phyloP scores from a whole-genome alignment of 331 rosid genomes.

The Rhamnella rubrinervis region DNA sequence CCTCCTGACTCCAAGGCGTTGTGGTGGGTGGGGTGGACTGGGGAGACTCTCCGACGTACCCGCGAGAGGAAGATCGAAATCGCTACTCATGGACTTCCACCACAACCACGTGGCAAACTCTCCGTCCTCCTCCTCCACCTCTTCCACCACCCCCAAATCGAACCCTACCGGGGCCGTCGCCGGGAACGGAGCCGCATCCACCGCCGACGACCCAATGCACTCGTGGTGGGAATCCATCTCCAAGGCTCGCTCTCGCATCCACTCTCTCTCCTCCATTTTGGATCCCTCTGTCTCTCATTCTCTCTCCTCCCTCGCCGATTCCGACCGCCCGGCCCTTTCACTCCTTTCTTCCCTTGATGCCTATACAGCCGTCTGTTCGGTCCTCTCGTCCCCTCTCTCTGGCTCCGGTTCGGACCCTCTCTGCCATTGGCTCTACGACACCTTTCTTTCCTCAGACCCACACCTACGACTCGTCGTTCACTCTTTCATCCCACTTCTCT shows the following conservation, averaged over 20 bases:
- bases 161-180: slow-evolving; percentile 3
- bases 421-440: slow-evolving; percentile 97
- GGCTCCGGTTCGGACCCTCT: slow-evolving; percentile 89
- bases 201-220: slow-evolving; percentile 77
- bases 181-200: slow-evolving; percentile 21
- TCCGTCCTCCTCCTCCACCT: slow-evolving; percentile 55
- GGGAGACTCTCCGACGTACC: no score
- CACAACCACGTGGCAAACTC: slow-evolving; percentile 30
- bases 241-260: slow-evolving; percentile 88
- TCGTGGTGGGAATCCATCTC: slow-evolving; percentile 98
- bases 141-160: slow-evolving; percentile 22
- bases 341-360: slow-evolving; percentile 74
- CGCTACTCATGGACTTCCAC: slow-evolving; percentile 34
- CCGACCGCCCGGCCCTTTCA: slow-evolving; percentile 95
- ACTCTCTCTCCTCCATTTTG: slow-evolving; percentile 62
- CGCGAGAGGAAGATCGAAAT: no score
- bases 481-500: slow-evolving; percentile 80
- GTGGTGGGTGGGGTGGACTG: no score
- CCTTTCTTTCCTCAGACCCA: slow-evolving; percentile 80
- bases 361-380: slow-evolving; percentile 50
- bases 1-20: no score
- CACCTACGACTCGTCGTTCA: slow-evolving; percentile 83
- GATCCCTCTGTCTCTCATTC: slow-evolving; percentile 36
- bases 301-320: slow-evolving; percentile 75
- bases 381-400: slow-evolving; percentile 47